These are phyloP conservation scores for Capsicum chinense DNA, from an alignment of 257 asterid genomes.

Conservation along the genomic window DNA sequence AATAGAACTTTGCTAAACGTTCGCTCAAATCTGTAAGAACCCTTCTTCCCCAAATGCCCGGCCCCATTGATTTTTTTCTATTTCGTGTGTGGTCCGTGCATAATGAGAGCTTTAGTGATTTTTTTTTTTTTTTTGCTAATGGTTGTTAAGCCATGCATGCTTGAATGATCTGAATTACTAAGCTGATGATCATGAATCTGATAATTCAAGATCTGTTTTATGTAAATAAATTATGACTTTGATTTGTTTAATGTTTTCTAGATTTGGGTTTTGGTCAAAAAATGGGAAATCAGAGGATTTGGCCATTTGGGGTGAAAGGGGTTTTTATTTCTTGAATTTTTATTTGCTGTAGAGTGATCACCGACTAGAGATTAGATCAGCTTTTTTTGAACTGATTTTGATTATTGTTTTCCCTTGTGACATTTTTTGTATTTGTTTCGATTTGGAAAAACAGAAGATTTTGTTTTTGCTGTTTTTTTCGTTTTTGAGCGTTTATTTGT, in stretches of 20 bases:
- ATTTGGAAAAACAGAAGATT: neutral
- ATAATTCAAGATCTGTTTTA: neutral
- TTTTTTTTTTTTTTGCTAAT: neutral
- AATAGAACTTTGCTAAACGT: neutral
- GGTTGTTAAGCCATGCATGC: neutral
- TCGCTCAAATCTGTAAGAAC: neutral
- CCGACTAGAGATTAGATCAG: neutral
- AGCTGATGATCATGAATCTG: neutral
- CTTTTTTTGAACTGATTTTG: neutral
- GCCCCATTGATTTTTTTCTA: neutral
- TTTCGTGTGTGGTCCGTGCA: neutral
- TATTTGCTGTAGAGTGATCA: neutral
- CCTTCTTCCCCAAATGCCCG: too few relatives aligned
- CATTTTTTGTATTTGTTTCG: neutral
- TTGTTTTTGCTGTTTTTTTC: neutral
- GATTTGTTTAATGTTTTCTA: neutral
- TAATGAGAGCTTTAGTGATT: too few relatives aligned
- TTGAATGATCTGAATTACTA: neutral
- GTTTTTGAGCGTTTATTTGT: neutral
- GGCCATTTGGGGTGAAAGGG: neutral
- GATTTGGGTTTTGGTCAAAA: neutral
- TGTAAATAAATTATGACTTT: neutral
- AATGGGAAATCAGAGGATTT: neutral
- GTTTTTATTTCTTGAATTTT: neutral
- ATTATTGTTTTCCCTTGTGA: too few relatives aligned